A percentile compares a stretch with the other conserved stretches of the same genome.
These are phyloP conservation scores for Fusarium sp. DNA, from an alignment of 2,329 filamentous ascomycete genomes.

Conservation along the genomic window DNA sequence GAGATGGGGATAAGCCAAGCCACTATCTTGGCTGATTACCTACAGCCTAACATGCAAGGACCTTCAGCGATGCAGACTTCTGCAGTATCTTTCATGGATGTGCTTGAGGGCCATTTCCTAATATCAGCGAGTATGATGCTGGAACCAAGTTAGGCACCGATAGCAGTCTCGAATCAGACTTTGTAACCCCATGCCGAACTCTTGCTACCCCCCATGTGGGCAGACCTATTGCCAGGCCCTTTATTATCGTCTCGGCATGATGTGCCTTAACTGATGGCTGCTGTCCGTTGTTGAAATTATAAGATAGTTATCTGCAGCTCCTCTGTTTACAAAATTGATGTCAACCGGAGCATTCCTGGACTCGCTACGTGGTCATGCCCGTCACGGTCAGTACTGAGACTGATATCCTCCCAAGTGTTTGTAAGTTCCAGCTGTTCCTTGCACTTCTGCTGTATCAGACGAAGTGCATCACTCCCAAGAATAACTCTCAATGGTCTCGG, in stretches of 20 bases:
- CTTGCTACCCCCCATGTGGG: not conserved
- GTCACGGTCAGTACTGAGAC: conserved; percentile 38
- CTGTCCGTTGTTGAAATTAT: not conserved
- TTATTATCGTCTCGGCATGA: not conserved
- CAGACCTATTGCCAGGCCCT: not conserved
- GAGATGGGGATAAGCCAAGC: conserved; percentile 1
- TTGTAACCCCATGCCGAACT: not conserved
- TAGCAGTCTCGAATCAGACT: not conserved
- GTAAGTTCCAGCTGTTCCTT: conserved; percentile 43
- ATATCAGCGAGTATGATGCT: conserved; percentile 1
- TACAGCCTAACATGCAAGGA: not conserved
- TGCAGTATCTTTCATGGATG: not conserved
- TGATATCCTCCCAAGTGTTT: conserved; percentile 41
- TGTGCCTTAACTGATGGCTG: not conserved
- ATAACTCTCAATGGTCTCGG: conserved; percentile 43
- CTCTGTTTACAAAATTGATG: not conserved
- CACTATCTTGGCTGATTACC: not conserved
- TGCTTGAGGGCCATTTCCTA: not conserved
- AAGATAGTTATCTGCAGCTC: not conserved
- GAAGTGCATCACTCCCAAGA: conserved; percentile 47
- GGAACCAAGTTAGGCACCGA: not conserved
- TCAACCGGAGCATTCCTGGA: not conserved
- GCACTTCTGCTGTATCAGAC: conserved; percentile 40
- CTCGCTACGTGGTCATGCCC: not conserved
- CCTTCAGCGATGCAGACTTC: not conserved